Conservation (phyloP, 2,329 filamentous ascomycete genomes). For the Phoma sp. region DNA sequence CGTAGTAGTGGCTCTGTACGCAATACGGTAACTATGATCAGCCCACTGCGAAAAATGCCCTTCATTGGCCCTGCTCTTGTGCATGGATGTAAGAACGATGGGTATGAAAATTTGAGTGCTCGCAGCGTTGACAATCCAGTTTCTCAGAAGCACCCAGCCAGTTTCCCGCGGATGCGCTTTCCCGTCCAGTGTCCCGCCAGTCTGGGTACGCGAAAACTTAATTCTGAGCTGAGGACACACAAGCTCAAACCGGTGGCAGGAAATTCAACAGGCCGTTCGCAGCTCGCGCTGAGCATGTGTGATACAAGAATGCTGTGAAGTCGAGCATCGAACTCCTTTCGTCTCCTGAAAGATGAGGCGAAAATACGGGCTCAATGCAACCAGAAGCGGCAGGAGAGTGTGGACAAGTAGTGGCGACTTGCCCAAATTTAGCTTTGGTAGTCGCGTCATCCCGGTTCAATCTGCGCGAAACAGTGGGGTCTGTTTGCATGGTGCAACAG, state of each 20-base stretch:
- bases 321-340: not conserved
- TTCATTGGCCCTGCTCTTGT: not conserved
- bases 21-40: not conserved
- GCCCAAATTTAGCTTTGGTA: slow-evolving; percentile 29
- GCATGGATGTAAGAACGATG: not conserved
- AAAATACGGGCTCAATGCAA: slow-evolving; percentile 4
- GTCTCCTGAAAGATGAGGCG: slow-evolving; percentile 7
- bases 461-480: slow-evolving; percentile 25
- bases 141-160: slow-evolving; percentile 2
- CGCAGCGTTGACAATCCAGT: not conserved
- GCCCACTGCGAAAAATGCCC: not conserved
- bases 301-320: not conserved
- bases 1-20: not conserved
- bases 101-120: not conserved
- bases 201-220: slow-evolving; percentile 23
- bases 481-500: slow-evolving; percentile 26
- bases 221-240: slow-evolving; percentile 5
- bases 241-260: not conserved
- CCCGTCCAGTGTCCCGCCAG: slow-evolving; percentile 20
- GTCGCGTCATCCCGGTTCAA: slow-evolving; percentile 28
- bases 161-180: slow-evolving; percentile 11
- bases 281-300: not conserved
- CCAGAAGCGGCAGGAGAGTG: slow-evolving; percentile 27
- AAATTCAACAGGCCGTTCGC: slow-evolving; percentile 1
- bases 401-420: slow-evolving; percentile 17